Evolutionary conservation across 78 protist genomes (phyloP).

Genomic region (Dictyostelium citrinum): DNA sequence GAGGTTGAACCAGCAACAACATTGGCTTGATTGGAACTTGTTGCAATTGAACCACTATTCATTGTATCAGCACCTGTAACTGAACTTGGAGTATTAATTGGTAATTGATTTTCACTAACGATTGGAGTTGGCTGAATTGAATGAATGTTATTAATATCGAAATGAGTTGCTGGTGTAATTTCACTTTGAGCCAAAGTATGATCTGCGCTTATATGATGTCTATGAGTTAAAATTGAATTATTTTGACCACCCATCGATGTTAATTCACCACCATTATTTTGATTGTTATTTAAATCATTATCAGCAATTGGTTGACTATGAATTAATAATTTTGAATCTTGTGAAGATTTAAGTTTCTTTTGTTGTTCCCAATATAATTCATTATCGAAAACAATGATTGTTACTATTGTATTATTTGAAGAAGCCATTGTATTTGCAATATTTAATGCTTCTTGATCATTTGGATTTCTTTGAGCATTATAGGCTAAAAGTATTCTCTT

Average conservation of each 20-base stretch:
- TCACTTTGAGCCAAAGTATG: neutral
- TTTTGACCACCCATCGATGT: neutral
- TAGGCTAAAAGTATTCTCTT: slow-evolving; percentile 2
- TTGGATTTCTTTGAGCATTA: slow-evolving; percentile 37
- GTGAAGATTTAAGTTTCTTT: neutral
- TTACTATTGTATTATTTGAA: slow-evolving; percentile 2
- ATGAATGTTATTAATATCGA: neutral
- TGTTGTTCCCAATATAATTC: slow-evolving; percentile 42
- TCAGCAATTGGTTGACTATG: neutral
- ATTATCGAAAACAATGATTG: slow-evolving; percentile 45
- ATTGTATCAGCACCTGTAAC: neutral
- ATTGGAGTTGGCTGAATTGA: neutral
- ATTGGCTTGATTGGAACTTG: neutral
- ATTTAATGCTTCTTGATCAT: slow-evolving; percentile 27
- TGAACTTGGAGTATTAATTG: neutral
- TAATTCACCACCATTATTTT: neutral
- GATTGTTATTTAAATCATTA: neutral
- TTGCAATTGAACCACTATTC: neutral
- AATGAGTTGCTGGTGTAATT: neutral
- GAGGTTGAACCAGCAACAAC: neutral
- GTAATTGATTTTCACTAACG: neutral
- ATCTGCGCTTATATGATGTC: slow-evolving; percentile 10
- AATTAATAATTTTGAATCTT: neutral
- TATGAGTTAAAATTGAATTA: neutral
- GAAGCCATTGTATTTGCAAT: slow-evolving; percentile 19